Evolutionary conservation across 192 early-diverging fungal genomes (phyloP), one percentile per base, ranked within the genome.

Genomic region (Backusella liffmaniae): DNA sequence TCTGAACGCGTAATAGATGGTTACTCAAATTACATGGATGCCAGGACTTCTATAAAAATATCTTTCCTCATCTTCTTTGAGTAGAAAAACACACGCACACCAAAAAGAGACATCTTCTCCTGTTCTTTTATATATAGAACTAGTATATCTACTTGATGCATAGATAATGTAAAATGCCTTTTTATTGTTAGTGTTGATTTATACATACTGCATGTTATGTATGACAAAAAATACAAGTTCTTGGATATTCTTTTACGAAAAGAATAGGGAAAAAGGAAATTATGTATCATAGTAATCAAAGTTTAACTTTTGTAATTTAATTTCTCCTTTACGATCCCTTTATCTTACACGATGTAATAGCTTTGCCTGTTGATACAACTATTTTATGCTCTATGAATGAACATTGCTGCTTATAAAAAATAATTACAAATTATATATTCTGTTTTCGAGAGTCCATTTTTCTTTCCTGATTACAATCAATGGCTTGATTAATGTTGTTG

Each of bases 181-280:
- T 10, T 26, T 29, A 23, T 62, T 62, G n/a, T 59, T 59, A 23
- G 4, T 62, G 7, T 29, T 26, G 10, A 29, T 29, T 29, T 62
- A 13, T 62, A 13, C 12, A 62, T 13, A 12, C 4, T 21, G 7
- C 12, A 62, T 12, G 4, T 2, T 3, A 62, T 29, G 56, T 62
- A 62, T 29, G 56, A 26, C 53, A 59, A 59, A 59, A 18, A 59
- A 59, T 59, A 59, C 53, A 59, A 59, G 53, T 26, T 59, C 53
- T 59, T 59, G 53, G 3, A 29, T 62, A n/a, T 62, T 29, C 21
- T 29, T 29, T 29, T 26, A 62, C 10, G 12, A 29, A 62, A 12
- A 59, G 3, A 59, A 62, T 13, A 29, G 23, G 23, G 56, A 62
- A 62, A 56, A 29, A 62, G 4, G 21, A 59, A 59, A 7, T 23